Evolutionary conservation across 2,329 filamentous ascomycete genomes (phyloP).

Genomic region (Lojkania enalia): DNA sequence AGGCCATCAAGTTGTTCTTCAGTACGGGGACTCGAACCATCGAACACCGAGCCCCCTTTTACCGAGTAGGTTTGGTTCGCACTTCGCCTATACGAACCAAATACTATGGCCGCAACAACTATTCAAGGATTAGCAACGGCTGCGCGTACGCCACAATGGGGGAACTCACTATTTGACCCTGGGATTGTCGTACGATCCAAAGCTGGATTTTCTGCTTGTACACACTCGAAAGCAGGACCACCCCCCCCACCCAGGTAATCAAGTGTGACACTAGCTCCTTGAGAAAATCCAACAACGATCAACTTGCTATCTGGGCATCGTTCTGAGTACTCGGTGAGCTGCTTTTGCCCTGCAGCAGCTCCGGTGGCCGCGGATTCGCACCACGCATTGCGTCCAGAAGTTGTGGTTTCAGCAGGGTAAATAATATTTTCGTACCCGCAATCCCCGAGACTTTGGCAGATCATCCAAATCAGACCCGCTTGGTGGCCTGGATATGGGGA

Average conservation of each 20-base stretch:
- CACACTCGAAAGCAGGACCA: slow-evolving; percentile 12
- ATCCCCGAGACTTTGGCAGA: slow-evolving; percentile 11
- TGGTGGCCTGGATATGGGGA: slow-evolving; percentile 13
- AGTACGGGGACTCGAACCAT: slow-evolving; percentile 8
- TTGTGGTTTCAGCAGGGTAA: slow-evolving; percentile 13
- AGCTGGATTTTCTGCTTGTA: slow-evolving; percentile 8
- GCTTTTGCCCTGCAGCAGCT: slow-evolving; percentile 11
- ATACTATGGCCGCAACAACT: slow-evolving; percentile 15
- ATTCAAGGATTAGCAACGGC: background rate
- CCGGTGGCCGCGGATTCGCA: slow-evolving; percentile 15
- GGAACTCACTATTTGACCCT: slow-evolving; percentile 15
- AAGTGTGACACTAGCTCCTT: slow-evolving; percentile 14
- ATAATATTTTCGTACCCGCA: slow-evolving; percentile 18
- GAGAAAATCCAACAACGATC: slow-evolving; percentile 16
- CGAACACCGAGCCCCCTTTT: slow-evolving; percentile 11
- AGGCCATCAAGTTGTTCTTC: slow-evolving; percentile 6
- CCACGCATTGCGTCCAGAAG: slow-evolving; percentile 11
- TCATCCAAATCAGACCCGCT: slow-evolving; percentile 7
- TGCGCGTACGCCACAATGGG: background rate
- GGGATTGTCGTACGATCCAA: slow-evolving; percentile 9
- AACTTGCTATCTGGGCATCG: slow-evolving; percentile 16
- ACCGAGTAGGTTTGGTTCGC: slow-evolving; percentile 11
- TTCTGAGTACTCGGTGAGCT: slow-evolving; percentile 14
- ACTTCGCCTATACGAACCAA: slow-evolving; percentile 11
- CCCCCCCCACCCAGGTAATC: slow-evolving; percentile 20